Conservation (phyloP, 768 basidiomycete genomes). For the Pholiota conissans region DNA sequence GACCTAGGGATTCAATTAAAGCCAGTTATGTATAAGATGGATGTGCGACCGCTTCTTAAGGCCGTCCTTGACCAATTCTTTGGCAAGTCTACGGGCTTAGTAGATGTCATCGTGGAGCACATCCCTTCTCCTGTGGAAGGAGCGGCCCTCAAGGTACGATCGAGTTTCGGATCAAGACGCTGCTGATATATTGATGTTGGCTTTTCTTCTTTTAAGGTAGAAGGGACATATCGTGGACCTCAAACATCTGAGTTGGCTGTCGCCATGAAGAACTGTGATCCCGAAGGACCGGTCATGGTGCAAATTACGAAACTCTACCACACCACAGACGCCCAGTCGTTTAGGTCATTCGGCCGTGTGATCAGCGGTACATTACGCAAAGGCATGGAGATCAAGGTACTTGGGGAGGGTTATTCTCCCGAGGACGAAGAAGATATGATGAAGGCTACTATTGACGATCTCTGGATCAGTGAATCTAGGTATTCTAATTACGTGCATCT, state of each 20-base stretch:
- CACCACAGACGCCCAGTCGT: conserved; percentile 94
- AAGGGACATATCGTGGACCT: conserved; percentile 86
- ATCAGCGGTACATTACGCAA: conserved; percentile 88
- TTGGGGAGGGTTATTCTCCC: conserved; percentile 97
- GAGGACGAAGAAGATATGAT: conserved; percentile 99
- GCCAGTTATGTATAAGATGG: conserved; percentile 97
- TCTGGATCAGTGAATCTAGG: conserved; percentile 93
- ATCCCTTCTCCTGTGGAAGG: conserved; percentile 79
- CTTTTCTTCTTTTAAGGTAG: conserved; percentile 46
- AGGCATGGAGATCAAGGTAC: conserved; percentile 87
- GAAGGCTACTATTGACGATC: conserved; percentile 75
- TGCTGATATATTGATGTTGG: neutral
- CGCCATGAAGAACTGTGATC: conserved; percentile 81
- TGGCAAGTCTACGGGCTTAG: conserved; percentile 82
- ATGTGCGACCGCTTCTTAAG: conserved; percentile 91
- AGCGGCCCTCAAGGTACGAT: conserved; percentile 56
- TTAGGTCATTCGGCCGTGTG: conserved; percentile 94
- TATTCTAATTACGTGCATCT: conserved; percentile 30
- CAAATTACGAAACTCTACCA: conserved; percentile 95
- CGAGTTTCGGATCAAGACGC: neutral
- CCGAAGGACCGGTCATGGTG: conserved; percentile 88
- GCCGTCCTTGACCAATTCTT: conserved; percentile 96
- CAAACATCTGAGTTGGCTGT: conserved; percentile 76
- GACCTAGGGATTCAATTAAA: conserved; percentile 84
- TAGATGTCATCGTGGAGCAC: conserved; percentile 90